Base-by-base conservation (phyloP, 2,329 filamentous ascomycete genomes). In the Phaeosphaeria sp. region DNA sequence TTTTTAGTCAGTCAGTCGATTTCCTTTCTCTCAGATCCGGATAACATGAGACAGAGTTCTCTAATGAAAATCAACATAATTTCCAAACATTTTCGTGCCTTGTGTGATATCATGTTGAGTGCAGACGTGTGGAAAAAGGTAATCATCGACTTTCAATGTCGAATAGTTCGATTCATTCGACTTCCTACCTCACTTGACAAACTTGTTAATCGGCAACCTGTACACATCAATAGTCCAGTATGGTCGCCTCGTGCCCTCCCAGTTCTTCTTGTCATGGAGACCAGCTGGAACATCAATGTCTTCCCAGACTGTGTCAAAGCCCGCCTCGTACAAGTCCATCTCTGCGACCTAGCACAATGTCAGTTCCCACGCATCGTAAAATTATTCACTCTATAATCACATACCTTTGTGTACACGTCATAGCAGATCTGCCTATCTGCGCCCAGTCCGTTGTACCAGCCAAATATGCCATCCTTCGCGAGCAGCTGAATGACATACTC, bases 391-490 rank as follows among this genome's bases (percentile, higher is more conserved):
- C 39, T 40, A 13, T 13, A 36, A 36, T 13, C 13, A 56, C 62
- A 43, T 60, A 76, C 74, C 67, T 76, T 77, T 1, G 73, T 77
- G 56, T 77, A 77, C 21, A 77, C 69, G 53, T 77, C 74, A 44
- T 77, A 77, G 65, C 74, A 77, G n/a, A 77, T 75, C 53, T 77
- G 74, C 20, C 74, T 55, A 64, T 77, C 75, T 4, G 75, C 75
- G 3, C 75, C 74, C 5, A 77, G 64, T 1, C 75, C 75, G 47
- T 77, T 76, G 53, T 76, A 77, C 74, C 75, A 77, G 1, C 75
- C 74, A 46, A 76, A 77, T 54, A 68, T 71, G 20, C 74, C 74
- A 39, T 72, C 65, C 8, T 66, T 64, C 1, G 71, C 68, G 27
- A 77, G 60, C 4, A 77, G 60, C 60, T 70, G 67, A 51, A 75